Percentiles rank a stretch among this genome's conserved stretches.
Evolutionary conservation across 495 filamentous ascomycete species (phyloP).

Genomic region (Neurospora sp.): DNA sequence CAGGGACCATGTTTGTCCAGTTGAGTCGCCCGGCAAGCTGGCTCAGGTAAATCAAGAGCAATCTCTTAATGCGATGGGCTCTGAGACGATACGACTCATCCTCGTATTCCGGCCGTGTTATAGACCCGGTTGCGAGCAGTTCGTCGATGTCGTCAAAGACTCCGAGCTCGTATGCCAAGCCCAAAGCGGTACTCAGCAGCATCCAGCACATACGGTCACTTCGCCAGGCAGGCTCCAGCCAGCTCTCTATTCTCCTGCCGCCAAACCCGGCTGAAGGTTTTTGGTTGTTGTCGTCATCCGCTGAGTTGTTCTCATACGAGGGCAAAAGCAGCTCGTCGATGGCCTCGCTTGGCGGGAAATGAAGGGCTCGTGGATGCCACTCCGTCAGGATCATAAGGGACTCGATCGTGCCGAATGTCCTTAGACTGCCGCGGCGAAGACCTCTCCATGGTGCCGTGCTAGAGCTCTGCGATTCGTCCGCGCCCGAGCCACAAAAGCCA

Average conservation of each 20-base stretch:
- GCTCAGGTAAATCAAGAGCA: slow-evolving; percentile 81
- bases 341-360: slow-evolving; percentile 83
- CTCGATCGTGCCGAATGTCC: slow-evolving; percentile 89
- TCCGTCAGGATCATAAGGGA: slow-evolving; percentile 88
- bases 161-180: slow-evolving; percentile 84
- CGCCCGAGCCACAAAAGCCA: slow-evolving; percentile 71
- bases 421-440: slow-evolving; percentile 62
- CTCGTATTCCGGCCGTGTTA: slow-evolving; percentile 48
- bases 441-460: slow-evolving; percentile 50
- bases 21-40: slow-evolving; percentile 87
- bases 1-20: slow-evolving; percentile 87
- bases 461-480: slow-evolving; percentile 52
- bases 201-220: slow-evolving; percentile 99
- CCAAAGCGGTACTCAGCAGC: slow-evolving; percentile 81
- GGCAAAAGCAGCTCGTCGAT: slow-evolving; percentile 51
- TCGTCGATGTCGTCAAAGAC: slow-evolving; percentile 83
- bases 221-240: slow-evolving; percentile 92
- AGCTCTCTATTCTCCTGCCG: slow-evolving; percentile 74
- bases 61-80: slow-evolving; percentile 69
- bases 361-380: slow-evolving; percentile 90
- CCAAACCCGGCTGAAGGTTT: slow-evolving; percentile 42
- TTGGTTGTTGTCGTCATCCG: slow-evolving; percentile 36
- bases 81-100: slow-evolving; percentile 68
- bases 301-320: slow-evolving; percentile 36
- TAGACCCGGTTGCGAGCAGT: slow-evolving; percentile 39